Conservation (phyloP, 176 grass and related monocot species). For the Hordeum marinum region DNA sequence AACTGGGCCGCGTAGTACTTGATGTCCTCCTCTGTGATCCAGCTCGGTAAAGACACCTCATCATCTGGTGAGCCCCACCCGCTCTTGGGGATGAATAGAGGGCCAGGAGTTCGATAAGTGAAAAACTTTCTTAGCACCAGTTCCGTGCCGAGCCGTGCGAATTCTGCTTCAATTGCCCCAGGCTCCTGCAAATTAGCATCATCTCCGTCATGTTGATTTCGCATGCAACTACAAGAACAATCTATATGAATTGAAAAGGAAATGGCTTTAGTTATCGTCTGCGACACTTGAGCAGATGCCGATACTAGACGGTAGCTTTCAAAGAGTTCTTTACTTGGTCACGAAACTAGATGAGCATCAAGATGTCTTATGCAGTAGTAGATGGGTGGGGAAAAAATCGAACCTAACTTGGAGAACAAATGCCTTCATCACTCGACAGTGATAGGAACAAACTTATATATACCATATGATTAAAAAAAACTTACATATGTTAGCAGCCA, state of each 20-base stretch:
- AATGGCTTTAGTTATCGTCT: not conserved
- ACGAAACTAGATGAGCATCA: not conserved
- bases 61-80: conserved; percentile 60
- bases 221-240: not conserved
- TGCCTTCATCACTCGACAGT: no score
- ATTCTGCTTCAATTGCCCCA: conserved; percentile 56
- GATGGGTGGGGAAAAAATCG: not conserved
- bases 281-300: not conserved
- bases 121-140: conserved; percentile 47
- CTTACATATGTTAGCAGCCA: not conserved
- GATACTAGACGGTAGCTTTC: not conserved
- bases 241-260: not conserved
- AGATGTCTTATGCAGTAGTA: not conserved
- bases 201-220: not conserved
- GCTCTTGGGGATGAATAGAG: conserved; percentile 44
- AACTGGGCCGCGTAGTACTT: conserved; percentile 48
- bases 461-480: not conserved
- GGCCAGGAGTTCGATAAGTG: conserved; percentile 27
- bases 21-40: conserved; percentile 56
- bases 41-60: conserved; percentile 45
- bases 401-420: no score
- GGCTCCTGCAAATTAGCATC: conserved; percentile 33
- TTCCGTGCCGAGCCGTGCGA: conserved; percentile 44
- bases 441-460: not conserved
- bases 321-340: not conserved